A percentile compares a stretch with the other conserved stretches of the same genome.
Conservation (phyloP, 1,139 yeast genomes). For the Taphrina confusa region DNA sequence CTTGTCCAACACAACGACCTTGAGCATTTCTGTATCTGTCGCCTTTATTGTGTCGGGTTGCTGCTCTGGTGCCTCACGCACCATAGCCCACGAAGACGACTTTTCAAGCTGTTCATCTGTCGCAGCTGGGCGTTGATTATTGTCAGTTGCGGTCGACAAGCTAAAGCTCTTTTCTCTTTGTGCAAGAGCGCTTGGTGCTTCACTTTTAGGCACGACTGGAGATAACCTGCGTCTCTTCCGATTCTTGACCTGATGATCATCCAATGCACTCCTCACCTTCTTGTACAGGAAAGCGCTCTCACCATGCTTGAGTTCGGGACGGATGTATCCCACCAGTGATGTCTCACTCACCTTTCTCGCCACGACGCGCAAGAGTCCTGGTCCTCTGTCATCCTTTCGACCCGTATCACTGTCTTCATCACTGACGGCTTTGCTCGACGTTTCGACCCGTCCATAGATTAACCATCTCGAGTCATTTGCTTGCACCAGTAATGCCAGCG, state of each 20-base stretch:
- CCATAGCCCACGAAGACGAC: no score
- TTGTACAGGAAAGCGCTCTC: slow-evolving; percentile 5
- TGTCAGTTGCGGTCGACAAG: not conserved
- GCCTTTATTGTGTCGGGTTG: not conserved
- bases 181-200: not conserved
- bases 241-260: slow-evolving; percentile 14
- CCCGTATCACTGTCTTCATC: not conserved
- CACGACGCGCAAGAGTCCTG: not conserved
- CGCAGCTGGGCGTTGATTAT: no score
- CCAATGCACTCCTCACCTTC: slow-evolving; percentile 12
- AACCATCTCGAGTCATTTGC: slow-evolving; percentile 30
- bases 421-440: not conserved
- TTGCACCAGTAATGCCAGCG: slow-evolving; percentile 6
- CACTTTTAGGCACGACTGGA: not conserved
- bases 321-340: not conserved
- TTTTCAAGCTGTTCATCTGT: no score
- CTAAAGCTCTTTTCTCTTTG: no score
- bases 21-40: not conserved
- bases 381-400: not conserved
- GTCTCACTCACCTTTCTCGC: not conserved
- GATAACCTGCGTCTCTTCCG: slow-evolving; percentile 5
- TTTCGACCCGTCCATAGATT: slow-evolving; percentile 13
- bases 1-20: not conserved
- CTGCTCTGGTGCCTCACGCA: not conserved
- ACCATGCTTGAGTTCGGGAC: not conserved